Evolutionary conservation across 345 rosid genomes (phyloP), one percentile per base, ranked within the genome.

Genomic region (Citrus unshiu): DNA sequence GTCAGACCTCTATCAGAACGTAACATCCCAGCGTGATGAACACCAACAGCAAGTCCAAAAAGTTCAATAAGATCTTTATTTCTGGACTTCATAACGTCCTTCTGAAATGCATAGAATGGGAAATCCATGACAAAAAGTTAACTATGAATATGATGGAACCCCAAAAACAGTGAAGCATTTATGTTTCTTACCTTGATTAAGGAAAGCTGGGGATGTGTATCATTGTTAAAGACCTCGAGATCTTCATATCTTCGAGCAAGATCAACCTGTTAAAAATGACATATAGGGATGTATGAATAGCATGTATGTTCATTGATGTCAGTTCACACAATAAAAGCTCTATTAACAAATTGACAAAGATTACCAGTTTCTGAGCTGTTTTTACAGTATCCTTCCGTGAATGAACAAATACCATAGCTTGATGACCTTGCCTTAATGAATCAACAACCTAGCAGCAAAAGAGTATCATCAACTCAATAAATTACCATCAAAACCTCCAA

Each of bases 1-100:
- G 99, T 95, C 82, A 95, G 91, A 82, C 93, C 92, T 82, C 99
- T 89, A 81, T 95, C 99, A 81, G 93, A 81, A 76, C 99, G 92
- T 83, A 95, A 82, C 98, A 95, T 95, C 80, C 99, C 99, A 79
- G 99, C 99, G 83, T 95, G 97, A 88, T 95, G 99, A 84, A 95
- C 85, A 60, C 99, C 99, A 70, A 89, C 32, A 10, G 91, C 98
- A 73, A 40, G 74, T 74, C 87, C 97, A 83, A 95, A 95, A 61
- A 95, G 93, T 82, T 89, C 83, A 78, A 89, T 92, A 74, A 95
- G 88, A 88, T 95, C 98, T 86, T 88, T 93, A 89, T 95, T 95
- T 87, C 99, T 93, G 63, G 99, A 95, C 89, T 95, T 95, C 19
- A 84, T 82, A 73, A 95, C 98, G 40, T 95, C 99, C 85, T 79